Base-by-base conservation (phyloP, 1,284 basidiomycete genomes). In the Cryptococcus neoformans region DNA sequence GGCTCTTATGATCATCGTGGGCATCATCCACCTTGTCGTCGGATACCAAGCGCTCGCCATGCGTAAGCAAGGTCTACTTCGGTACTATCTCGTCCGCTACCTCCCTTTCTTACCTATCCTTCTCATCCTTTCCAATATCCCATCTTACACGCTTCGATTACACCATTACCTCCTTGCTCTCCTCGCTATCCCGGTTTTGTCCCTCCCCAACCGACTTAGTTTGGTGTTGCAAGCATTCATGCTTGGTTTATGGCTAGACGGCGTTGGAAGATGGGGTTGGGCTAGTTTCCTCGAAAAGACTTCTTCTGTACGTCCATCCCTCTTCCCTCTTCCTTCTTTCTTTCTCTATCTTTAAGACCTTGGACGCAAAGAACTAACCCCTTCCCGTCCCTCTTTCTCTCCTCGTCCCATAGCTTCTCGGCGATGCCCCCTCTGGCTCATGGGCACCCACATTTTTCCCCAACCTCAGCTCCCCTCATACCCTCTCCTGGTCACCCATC, bases 201-300 rank as follows among this genome's bases (percentile, higher is more conserved):
- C 57, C 10, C 62, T 74, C 1, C 73, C 72, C 10, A 75, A 73
- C 51, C 61, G 74, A 6, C 64, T 75, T 38, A 63, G 60, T 37
- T 53, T 72, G 16, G 68, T 70, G 47, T 60, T 58, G 1, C 70
- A 73, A 60, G 69, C 70, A 4, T 70, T 76, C 58, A 58, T 65
- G 40, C 58, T 74, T 28, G 74, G 69, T 14, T 59, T 69, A 38
- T 76, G 72, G 62, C 59, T 75, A 37, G 74, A 76, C 59, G 74
- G 74, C 9, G 62, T 69, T 3, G 73, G 72, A 1, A 52, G 73
- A 39, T 76, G 74, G 74, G 73, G 73, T 0, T 75, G 70, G 72
- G 73, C 62, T 16, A 62, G 67, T 51, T 65, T 76, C n/a, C 58
- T 75, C 16, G 59, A 76, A 62, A 54, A 58, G 4, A 70, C 62